Evolutionary conservation across 176 grass and related monocot genomes (phyloP).

Genomic region (Juncus effusus): DNA sequence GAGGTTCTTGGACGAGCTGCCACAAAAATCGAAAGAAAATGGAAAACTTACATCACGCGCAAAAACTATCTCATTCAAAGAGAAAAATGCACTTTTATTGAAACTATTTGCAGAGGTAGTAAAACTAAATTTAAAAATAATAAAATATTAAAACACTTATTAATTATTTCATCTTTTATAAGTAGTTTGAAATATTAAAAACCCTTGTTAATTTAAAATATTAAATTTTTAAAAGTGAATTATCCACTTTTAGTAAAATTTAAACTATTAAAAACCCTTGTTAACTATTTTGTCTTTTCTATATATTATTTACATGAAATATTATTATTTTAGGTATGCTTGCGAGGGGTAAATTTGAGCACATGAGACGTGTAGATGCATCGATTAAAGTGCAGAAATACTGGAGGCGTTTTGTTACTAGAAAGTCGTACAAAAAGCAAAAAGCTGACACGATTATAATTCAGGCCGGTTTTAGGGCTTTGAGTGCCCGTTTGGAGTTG

Average conservation of each 20-base stretch:
- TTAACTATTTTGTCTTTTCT: background rate
- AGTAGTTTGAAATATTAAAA: conserved; percentile 12
- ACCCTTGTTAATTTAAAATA: conserved; percentile 6
- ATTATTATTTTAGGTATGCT: conserved; percentile 58
- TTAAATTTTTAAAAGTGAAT: too few relatives aligned
- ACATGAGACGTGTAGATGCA: conserved; percentile 70
- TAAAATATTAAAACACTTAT: too few relatives aligned
- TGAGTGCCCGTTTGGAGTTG: conserved; percentile 62
- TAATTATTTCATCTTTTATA: background rate
- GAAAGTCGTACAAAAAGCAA: conserved; percentile 56
- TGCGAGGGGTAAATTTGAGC: conserved; percentile 55
- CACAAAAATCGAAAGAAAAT: conserved; percentile 72
- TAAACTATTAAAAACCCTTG: too few relatives aligned
- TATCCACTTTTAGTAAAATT: too few relatives aligned
- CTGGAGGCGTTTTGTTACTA: conserved; percentile 53
- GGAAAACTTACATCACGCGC: conserved; percentile 64
- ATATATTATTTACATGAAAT: conserved; percentile 25
- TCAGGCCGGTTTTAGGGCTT: conserved; percentile 64
- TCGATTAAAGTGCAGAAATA: conserved; percentile 88
- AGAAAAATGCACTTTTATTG: conserved; percentile 45
- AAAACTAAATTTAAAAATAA: conserved; percentile 8
- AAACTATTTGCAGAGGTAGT: conserved; percentile 80
- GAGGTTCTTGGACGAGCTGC: conserved; percentile 76
- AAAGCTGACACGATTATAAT: conserved; percentile 53
- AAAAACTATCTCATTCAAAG: conserved; percentile 67